These are phyloP conservation scores for Casuarina cunninghamiana DNA, from an alignment of 306 rosid genomes.

Conservation along the genomic window DNA sequence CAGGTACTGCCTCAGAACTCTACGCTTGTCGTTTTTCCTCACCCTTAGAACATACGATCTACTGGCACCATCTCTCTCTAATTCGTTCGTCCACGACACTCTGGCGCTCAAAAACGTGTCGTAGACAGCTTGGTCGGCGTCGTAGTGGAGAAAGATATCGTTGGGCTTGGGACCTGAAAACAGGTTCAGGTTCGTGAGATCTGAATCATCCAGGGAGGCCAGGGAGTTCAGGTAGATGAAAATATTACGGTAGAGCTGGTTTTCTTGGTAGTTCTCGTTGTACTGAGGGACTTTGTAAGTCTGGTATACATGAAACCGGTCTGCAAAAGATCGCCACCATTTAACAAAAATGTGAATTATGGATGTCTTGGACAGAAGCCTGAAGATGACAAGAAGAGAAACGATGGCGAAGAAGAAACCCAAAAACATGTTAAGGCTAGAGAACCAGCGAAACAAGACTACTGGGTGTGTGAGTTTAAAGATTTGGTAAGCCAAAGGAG, in stretches of 20 bases:
- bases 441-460: background rate
- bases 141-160: conserved; percentile 72
- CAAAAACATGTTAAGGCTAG: conserved; percentile 23
- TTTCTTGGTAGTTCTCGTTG: conserved; percentile 57
- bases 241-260: conserved; percentile 70
- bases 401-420: conserved; percentile 31
- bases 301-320: conserved; percentile 57
- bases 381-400: conserved; percentile 27
- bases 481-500: too few species aligned
- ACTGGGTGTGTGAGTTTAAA: too few species aligned
- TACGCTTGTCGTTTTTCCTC: conserved; percentile 62
- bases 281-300: conserved; percentile 67
- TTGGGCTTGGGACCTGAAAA: conserved; percentile 67
- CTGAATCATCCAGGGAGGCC: conserved; percentile 76
- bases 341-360: conserved; percentile 49
- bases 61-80: conserved; percentile 11
- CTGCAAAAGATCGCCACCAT: conserved; percentile 55
- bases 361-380: conserved; percentile 64
- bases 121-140: conserved; percentile 45
- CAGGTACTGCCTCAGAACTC: conserved; percentile 81
- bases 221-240: conserved; percentile 68
- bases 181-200: conserved; percentile 77
- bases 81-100: conserved; percentile 58
- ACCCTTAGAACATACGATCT: conserved; percentile 52
- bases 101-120: conserved; percentile 77